These are phyloP conservation scores for Claviceps monticola DNA, from an alignment of 2,329 filamentous ascomycete genomes.

Conservation along the genomic window DNA sequence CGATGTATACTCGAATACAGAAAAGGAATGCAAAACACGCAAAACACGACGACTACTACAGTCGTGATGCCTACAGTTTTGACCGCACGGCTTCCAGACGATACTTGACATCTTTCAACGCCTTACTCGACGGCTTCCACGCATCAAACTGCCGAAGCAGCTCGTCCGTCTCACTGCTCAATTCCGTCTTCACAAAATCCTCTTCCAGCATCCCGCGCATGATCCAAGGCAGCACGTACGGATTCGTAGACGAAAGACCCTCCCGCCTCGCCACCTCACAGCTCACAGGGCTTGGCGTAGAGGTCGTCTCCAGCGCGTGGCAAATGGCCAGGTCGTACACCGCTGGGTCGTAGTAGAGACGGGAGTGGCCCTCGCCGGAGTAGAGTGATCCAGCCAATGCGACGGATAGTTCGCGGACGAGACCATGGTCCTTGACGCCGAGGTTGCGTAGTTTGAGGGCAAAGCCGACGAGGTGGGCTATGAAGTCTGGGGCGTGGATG, in stretches of 20 bases:
- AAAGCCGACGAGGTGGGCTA: conserved; percentile 86
- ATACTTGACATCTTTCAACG: conserved; percentile 91
- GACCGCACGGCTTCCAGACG: conserved; percentile 82
- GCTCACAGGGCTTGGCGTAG: conserved; percentile 26
- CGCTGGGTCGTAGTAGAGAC: conserved; percentile 77
- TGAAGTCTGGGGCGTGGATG: conserved; percentile 84
- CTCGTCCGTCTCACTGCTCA: conserved; percentile 62
- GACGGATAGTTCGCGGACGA: conserved; percentile 77
- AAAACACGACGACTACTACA: too few relatives aligned
- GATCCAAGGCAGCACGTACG: conserved; percentile 87
- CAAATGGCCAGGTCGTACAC: conserved; percentile 71
- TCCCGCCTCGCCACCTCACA: conserved; percentile 14
- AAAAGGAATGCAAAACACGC: background rate
- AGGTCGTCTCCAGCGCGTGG: conserved; percentile 60
- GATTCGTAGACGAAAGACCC: conserved; percentile 48
- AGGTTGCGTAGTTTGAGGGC: conserved; percentile 87
- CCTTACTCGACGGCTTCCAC: conserved; percentile 84
- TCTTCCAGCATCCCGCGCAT: conserved; percentile 91
- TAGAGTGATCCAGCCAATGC: conserved; percentile 87
- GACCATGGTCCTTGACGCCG: conserved; percentile 81
- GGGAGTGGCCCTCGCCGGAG: conserved; percentile 81
- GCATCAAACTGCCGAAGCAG: conserved; percentile 81
- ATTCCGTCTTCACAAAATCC: conserved; percentile 70
- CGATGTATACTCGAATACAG: background rate
- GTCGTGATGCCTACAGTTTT: conserved; percentile 40